phyloP scores from a whole-genome alignment of 441 rosid species.

The Croton laevigatus region DNA sequence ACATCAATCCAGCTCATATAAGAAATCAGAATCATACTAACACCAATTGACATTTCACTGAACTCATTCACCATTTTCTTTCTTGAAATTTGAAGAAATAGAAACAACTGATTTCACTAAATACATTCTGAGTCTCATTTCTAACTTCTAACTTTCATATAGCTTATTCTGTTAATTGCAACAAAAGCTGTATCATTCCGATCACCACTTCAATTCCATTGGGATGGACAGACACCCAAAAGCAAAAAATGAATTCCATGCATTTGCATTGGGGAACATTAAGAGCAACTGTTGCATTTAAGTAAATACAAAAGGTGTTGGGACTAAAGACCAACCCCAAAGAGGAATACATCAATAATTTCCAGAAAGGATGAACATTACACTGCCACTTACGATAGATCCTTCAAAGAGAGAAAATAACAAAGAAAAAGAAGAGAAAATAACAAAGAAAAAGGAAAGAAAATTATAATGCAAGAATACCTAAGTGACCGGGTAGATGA shows the following conservation, averaged over 20 bases:
- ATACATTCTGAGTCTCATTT: too few species aligned
- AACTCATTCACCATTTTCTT: too few species aligned
- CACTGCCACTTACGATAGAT: not conserved
- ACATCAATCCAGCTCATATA: slow-evolving; percentile 14
- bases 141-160: too few species aligned
- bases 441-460: slow-evolving; percentile 1
- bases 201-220: not conserved
- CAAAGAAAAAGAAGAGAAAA: slow-evolving; percentile 4
- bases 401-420: not conserved
- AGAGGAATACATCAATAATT: not conserved
- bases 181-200: not conserved
- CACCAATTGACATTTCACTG: not conserved
- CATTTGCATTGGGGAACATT: not conserved
- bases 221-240: not conserved
- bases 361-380: not conserved
- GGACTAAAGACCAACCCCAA: not conserved
- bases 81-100: too few species aligned
- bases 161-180: too few species aligned
- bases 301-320: not conserved
- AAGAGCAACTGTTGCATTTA: not conserved
- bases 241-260: not conserved
- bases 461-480: slow-evolving; percentile 36
- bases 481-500: slow-evolving; percentile 80
- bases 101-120: too few species aligned
- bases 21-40: slow-evolving; percentile 7